These are phyloP conservation scores for Leucoagaricus sp. DNA, from an alignment of 1,284 basidiomycete genomes.

Conservation along the genomic window DNA sequence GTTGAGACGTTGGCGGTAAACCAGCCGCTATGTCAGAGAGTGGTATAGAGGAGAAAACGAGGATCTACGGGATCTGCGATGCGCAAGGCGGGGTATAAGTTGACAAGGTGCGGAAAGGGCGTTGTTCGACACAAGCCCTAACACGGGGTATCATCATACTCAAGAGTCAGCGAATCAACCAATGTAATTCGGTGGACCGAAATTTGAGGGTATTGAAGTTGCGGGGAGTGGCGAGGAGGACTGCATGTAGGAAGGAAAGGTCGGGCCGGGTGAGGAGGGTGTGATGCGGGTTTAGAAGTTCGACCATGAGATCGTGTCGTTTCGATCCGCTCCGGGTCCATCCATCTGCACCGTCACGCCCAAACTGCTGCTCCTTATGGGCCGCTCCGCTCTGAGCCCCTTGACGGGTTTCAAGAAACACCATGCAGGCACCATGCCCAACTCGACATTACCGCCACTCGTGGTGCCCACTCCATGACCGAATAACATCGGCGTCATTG, in stretches of 20 bases:
- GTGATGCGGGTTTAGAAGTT: slow-evolving; percentile 45
- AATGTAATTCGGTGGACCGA: background rate
- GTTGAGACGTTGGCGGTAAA: too few species aligned
- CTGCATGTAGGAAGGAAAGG: background rate
- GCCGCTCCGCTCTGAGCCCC: slow-evolving; percentile 58
- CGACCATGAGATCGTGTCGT: slow-evolving; percentile 66
- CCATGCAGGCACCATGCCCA: slow-evolving; percentile 74
- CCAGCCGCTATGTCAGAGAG: too few species aligned
- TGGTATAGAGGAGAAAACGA: too few species aligned
- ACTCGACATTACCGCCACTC: slow-evolving; percentile 41
- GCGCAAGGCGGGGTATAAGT: background rate
- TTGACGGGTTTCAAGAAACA: slow-evolving; percentile 64
- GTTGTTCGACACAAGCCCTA: background rate
- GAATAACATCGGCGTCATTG: slow-evolving; percentile 38
- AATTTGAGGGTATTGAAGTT: background rate
- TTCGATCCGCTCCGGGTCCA: slow-evolving; percentile 39
- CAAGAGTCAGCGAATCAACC: background rate
- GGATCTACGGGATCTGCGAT: too few species aligned
- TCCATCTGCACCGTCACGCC: slow-evolving; percentile 60
- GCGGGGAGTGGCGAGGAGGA: background rate
- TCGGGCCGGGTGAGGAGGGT: background rate
- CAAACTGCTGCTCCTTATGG: slow-evolving; percentile 60
- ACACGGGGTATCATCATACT: slow-evolving; percentile 1
- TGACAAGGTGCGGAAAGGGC: background rate
- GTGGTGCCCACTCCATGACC: slow-evolving; percentile 26